Evolutionary conservation across 202 grass and related monocot species (phyloP).

Genomic region (Cymbopogon flexuosus): DNA sequence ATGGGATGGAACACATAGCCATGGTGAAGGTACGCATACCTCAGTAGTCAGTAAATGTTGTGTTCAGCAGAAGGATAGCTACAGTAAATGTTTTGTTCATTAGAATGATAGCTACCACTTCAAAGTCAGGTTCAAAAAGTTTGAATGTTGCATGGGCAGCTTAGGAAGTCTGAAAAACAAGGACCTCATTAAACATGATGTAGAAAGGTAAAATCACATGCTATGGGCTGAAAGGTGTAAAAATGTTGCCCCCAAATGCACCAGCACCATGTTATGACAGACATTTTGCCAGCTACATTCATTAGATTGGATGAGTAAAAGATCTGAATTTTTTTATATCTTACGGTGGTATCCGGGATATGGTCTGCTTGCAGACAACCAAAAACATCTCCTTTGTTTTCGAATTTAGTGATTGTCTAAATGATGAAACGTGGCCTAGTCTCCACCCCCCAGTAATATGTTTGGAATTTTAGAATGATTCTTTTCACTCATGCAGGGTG

Average conservation of each 20-base stretch:
- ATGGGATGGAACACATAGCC: constrained; percentile 98
- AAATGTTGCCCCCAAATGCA: background rate
- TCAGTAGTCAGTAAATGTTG: constrained; percentile 8
- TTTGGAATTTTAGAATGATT: constrained; percentile 11
- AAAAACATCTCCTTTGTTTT: background rate
- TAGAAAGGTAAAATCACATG: background rate
- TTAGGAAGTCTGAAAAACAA: background rate
- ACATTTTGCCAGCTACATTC: background rate
- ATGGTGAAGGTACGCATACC: constrained; percentile 74
- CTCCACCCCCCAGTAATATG: background rate
- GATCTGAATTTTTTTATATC: background rate
- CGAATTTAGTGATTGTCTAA: constrained; percentile 7
- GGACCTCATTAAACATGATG: background rate
- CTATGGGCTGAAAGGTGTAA: background rate
- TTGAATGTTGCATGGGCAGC: background rate
- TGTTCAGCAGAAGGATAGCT: background rate
- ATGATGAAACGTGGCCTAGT: background rate
- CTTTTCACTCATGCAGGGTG: constrained; percentile 51
- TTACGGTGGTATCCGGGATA: background rate
- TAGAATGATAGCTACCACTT: background rate
- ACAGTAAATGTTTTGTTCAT: background rate
- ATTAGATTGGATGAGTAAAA: constrained; percentile 3
- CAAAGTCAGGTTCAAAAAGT: background rate
- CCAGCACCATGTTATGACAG: background rate
- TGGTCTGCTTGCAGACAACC: background rate